These are phyloP conservation scores for Physcomitrium patens DNA, from an alignment of 225 moss, liverwort and hornwort species.

Conservation along the genomic window DNA sequence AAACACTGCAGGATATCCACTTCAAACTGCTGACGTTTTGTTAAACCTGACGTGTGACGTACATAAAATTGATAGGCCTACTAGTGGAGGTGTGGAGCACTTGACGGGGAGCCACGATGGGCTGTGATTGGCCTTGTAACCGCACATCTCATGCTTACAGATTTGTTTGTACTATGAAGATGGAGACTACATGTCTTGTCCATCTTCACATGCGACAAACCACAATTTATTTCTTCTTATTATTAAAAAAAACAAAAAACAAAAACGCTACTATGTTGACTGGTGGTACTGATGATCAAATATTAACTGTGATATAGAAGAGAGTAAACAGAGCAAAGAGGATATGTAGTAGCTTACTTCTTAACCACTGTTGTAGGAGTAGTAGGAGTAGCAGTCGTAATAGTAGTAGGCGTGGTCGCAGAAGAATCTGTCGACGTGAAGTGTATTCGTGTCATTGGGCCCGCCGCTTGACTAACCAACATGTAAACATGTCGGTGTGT, in stretches of 20 bases:
- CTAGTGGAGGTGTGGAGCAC: slow-evolving; percentile 42
- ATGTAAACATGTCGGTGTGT: slow-evolving; percentile 26
- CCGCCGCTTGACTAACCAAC: slow-evolving; percentile 26
- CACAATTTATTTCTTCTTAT: too few species aligned
- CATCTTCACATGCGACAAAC: not conserved
- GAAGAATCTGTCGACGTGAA: too few species aligned
- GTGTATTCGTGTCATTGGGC: slow-evolving; percentile 14
- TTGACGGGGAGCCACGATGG: slow-evolving; percentile 12
- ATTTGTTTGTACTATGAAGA: not conserved
- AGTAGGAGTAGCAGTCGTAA: slow-evolving; percentile 20
- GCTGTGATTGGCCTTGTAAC: not conserved
- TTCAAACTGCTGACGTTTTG: not conserved
- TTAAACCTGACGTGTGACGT: not conserved
- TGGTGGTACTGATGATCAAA: too few species aligned
- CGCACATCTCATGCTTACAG: not conserved
- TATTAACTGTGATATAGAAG: too few species aligned
- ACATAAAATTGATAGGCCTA: slow-evolving; percentile 34
- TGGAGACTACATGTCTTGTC: not conserved
- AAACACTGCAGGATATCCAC: too few species aligned
- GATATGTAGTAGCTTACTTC: too few species aligned
- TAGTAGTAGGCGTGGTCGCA: not conserved
- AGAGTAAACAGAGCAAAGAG: too few species aligned
- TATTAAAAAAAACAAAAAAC: too few species aligned
- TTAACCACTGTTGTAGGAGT: not conserved
- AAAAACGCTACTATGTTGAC: too few species aligned